Percentiles rank a stretch among this genome's conserved stretches.
Conservation (phyloP, 2,329 filamentous ascomycete genomes). For the Phyllosticta citrichinensis region DNA sequence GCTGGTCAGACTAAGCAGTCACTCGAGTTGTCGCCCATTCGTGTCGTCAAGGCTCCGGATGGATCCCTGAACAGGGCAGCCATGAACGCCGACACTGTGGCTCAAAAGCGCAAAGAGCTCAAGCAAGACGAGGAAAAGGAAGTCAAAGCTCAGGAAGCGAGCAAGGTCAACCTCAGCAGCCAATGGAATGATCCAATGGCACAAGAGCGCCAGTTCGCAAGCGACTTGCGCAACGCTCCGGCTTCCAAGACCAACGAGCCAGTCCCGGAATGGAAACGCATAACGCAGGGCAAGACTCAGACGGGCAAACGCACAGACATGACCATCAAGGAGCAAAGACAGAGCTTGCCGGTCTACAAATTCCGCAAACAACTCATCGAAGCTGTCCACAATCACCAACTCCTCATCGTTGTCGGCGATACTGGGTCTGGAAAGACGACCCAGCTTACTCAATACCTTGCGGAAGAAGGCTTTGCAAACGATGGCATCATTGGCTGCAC, state of each 20-base stretch:
- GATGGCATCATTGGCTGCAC: conserved; percentile 90
- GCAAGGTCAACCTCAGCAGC: conserved; percentile 71
- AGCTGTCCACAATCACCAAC: conserved; percentile 76
- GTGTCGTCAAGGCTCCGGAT: conserved; percentile 94
- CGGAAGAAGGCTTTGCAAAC: conserved; percentile 82
- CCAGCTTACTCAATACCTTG: conserved; percentile 88
- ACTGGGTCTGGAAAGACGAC: conserved; percentile 97
- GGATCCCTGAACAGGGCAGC: conserved; percentile 96
- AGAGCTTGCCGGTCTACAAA: conserved; percentile 77
- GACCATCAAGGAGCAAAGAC: conserved; percentile 90
- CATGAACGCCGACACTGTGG: conserved; percentile 80
- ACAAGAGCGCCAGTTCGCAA: conserved; percentile 78
- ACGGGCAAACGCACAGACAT: conserved; percentile 79
- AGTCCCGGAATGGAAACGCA: conserved; percentile 88
- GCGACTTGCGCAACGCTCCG: conserved; percentile 58
- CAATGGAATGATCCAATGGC: conserved; percentile 99
- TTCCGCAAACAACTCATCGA: conserved; percentile 83
- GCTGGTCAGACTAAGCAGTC: conserved; percentile 95
- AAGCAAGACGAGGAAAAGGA: conserved; percentile 81
- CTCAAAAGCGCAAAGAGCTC: conserved; percentile 82
- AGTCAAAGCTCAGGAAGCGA: conserved; percentile 59
- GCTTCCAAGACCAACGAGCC: conserved; percentile 51
- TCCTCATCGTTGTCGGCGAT: conserved; percentile 92
- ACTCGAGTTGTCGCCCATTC: conserved; percentile 85
- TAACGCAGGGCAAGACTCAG: conserved; percentile 67